Evolutionary conservation across 495 filamentous ascomycete species (phyloP), one percentile per base, ranked within the genome.

Genomic region (Penicillium samsonianum): DNA sequence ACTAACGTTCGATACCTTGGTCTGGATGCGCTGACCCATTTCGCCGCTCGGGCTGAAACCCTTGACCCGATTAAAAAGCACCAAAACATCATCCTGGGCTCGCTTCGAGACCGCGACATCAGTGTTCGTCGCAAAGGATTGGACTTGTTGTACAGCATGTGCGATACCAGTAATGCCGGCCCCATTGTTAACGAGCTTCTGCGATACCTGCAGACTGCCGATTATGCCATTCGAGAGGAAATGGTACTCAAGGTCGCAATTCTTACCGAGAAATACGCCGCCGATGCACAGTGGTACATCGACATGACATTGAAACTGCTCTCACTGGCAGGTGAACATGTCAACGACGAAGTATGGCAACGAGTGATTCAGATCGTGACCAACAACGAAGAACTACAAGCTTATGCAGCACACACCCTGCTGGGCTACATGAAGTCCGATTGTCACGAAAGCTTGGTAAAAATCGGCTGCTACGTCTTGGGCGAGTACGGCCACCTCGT

Each of bases 181-280:
- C 86, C 89, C 4, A 96, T 99, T 60, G 95, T 99, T 38, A 86
- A 88, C 49, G 95, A 99, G 76, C 85, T 99, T 46, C 74, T 99
- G 20, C 88, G 91, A 58, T 97, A 98, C 74, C 82, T 99, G 5
- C 93, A 97, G 62, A 96, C 88, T 43, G 95, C 95, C 11, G 95
- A 99, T 70, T 98, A 96, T 71, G 91, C 92, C 2, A 96, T 99
- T 61, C 83, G 95, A 50, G 95, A 99, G 73, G 95, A 99, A 71
- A 98, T 99, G 95, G 95, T 97, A 9, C 75, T 99, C 50, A 99
- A 99, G 76, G 95, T 99, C 67, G 95, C 95, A 33, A 98, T 99
- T 64, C 70, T 99, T 53, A 96, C 95, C 3, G 95, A 99, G 71
- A 98, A 98, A 69, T 99, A 98, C 67, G 95, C 95, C 22, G 96